Evolutionary conservation across 2,329 filamentous ascomycete genomes (phyloP), one percentile per base, ranked within the genome.

Genomic region (Aspergillus ibericus): DNA sequence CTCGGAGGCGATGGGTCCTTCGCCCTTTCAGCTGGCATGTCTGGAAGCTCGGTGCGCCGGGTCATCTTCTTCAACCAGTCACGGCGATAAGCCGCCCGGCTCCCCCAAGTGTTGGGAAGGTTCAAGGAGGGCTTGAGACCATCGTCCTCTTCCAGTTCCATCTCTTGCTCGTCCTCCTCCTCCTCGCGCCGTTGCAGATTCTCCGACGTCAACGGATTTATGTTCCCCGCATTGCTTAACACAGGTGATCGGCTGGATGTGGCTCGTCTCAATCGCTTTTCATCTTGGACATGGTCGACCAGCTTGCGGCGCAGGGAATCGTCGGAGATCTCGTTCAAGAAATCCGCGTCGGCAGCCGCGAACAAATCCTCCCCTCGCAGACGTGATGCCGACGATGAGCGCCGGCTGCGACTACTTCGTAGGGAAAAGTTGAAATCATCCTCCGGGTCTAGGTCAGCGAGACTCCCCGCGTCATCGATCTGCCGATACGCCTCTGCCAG

Each of bases 211-310:
- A 76, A 60, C 5, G 65, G 62, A 16, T 64, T 60, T 52, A 62
- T 68, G 4, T 56, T 60, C 4, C 72, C 73, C n/a, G 67, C 67
- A 36, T 68, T 73, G 27, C 72, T 74, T 61, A 79, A 72, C 20
- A 78, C 70, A 2, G 77, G 76, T 2, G 74, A 75, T 22, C 70
- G 71, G 61, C 68, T 74, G 29, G 70, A 65, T 7, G 75, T 77
- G 18, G 72, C 76, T 22, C 72, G 71, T 63, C 69, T 70, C 27
- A 80, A 65, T 34, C 77, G 74, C 61, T 70, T 68, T 60, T 75
- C 73, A 53, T 80, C 77, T 51, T 70, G 65, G 25, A 71, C 67
- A 54, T 74, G 73, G 34, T 77, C 72, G 18, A 70, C 66, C 18
- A 71, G 60, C 34, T 68, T 73, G 32, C 69, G 73, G 48, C 71